A percentile compares a stretch with the other conserved stretches of the same genome.
phyloP scores from a whole-genome alignment of 352 stramenopile species.

The Pelagophyceae sp. region DNA sequence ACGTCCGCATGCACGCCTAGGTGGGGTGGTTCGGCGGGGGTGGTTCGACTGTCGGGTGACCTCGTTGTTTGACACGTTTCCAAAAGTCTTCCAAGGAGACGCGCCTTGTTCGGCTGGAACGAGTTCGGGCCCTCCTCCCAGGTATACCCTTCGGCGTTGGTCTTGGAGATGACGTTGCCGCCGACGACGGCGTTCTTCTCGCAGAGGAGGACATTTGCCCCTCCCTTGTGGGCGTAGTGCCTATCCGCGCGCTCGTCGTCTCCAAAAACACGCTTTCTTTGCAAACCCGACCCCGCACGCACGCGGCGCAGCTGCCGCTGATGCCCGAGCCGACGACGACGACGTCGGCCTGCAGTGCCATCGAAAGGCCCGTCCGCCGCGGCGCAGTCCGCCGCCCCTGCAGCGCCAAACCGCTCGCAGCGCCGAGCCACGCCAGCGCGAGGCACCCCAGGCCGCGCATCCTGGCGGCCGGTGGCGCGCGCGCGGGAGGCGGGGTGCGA shows the following conservation, averaged over 20 bases:
- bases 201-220: slow-evolving; percentile 48
- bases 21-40: no score
- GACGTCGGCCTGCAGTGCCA: background rate
- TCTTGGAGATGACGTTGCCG: slow-evolving; percentile 58
- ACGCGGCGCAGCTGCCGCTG: background rate
- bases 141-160: slow-evolving; percentile 46
- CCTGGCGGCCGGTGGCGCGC: no score
- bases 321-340: background rate
- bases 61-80: no score
- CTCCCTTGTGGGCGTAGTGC: slow-evolving; percentile 47
- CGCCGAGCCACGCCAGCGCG: background rate
- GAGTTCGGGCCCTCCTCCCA: slow-evolving; percentile 68
- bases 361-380: background rate
- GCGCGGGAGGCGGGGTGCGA: no score
- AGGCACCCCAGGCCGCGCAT: no score
- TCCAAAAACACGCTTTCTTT: background rate
- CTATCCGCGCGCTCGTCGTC: background rate
- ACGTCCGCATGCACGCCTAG: slow-evolving; percentile 59
- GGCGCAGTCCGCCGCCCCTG: no score
- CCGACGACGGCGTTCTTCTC: slow-evolving; percentile 57
- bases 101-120: slow-evolving; percentile 60
- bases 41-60: no score
- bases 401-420: background rate
- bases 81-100: no score
- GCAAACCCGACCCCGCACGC: background rate